phyloP scores from a whole-genome alignment of 2,329 filamentous ascomycete species.

The Beauveria australis region DNA sequence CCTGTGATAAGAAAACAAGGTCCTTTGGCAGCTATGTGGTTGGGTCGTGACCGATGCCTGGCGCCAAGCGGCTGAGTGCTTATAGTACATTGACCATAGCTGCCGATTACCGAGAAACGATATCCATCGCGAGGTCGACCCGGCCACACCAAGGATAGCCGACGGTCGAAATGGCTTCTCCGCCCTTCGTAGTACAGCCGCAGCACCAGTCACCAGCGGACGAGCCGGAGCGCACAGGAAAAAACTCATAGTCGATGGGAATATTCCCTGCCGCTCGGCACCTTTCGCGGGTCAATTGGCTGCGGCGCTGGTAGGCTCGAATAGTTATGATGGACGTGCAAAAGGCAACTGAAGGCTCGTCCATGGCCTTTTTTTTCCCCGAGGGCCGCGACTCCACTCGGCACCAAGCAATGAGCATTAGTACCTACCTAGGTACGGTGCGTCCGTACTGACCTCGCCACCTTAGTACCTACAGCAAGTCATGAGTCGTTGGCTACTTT shows the following conservation, averaged over 20 bases:
- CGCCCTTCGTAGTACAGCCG: neutral
- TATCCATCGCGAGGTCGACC: constrained; percentile 12
- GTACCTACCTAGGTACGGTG: too few species aligned
- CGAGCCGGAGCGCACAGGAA: neutral
- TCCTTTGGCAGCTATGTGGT: constrained; percentile 17
- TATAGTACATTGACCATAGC: neutral
- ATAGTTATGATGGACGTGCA: neutral
- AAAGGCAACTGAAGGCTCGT: neutral
- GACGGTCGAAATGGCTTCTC: neutral
- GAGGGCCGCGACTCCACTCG: neutral
- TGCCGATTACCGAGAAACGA: constrained; percentile 2
- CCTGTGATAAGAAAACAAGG: constrained; percentile 28
- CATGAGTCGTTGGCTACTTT: too few species aligned
- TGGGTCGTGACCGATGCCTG: neutral
- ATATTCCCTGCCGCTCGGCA: neutral
- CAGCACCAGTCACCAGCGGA: neutral
- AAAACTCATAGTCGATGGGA: neutral
- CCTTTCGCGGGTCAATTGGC: neutral
- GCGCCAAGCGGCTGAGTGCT: neutral
- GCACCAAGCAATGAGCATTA: too few species aligned
- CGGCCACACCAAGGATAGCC: neutral
- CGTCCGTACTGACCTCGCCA: too few species aligned
- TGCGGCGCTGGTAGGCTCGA: neutral
- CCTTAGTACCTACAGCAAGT: too few species aligned
- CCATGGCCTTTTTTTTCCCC: neutral